Conservation (phyloP, 2,329 filamentous ascomycete species). For the Colletotrichum shisoi region DNA sequence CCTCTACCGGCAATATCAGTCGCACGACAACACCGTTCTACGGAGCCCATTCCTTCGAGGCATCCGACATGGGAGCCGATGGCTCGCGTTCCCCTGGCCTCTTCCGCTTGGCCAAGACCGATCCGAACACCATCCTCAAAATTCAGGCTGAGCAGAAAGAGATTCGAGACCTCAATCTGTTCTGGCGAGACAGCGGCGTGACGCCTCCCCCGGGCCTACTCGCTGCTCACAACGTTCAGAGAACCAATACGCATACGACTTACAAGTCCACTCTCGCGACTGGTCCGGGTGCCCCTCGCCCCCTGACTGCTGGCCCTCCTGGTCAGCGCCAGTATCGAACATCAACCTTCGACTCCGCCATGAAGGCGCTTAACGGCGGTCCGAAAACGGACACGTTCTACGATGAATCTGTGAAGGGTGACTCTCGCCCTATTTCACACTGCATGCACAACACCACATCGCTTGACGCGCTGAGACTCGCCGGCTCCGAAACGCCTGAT, state of each 20-base stretch:
- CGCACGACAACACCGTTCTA: slow-evolving; percentile 33
- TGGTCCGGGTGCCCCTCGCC: slow-evolving; percentile 56
- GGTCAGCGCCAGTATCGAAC: slow-evolving; percentile 60
- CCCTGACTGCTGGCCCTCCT: slow-evolving; percentile 63
- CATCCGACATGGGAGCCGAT: slow-evolving; percentile 7
- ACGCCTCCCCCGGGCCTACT: slow-evolving; percentile 19
- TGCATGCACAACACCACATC: slow-evolving; percentile 39
- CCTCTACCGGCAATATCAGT: slow-evolving; percentile 39
- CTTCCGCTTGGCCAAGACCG: slow-evolving; percentile 19
- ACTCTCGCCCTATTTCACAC: slow-evolving; percentile 41
- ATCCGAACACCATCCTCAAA: slow-evolving; percentile 11
- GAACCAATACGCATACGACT: slow-evolving; percentile 34
- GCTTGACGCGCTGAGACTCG: slow-evolving; percentile 2
- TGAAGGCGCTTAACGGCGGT: slow-evolving; percentile 48
- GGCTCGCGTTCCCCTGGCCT: slow-evolving; percentile 24
- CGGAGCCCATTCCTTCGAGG: slow-evolving; percentile 5
- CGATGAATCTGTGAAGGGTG: slow-evolving; percentile 41
- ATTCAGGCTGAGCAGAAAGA: slow-evolving; percentile 4
- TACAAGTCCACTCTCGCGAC: slow-evolving; percentile 44
- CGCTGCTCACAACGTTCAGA: slow-evolving; percentile 2
- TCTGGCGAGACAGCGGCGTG: slow-evolving; percentile 27
- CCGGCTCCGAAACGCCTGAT: slow-evolving; percentile 21
- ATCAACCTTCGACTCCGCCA: slow-evolving; percentile 53
- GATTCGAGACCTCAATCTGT: slow-evolving; percentile 18
- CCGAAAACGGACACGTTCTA: slow-evolving; percentile 41